Percentiles rank a stretch among this genome's conserved stretches.
Evolutionary conservation across 306 rosid species (phyloP).

Genomic region (Astragalus membranaceus): DNA sequence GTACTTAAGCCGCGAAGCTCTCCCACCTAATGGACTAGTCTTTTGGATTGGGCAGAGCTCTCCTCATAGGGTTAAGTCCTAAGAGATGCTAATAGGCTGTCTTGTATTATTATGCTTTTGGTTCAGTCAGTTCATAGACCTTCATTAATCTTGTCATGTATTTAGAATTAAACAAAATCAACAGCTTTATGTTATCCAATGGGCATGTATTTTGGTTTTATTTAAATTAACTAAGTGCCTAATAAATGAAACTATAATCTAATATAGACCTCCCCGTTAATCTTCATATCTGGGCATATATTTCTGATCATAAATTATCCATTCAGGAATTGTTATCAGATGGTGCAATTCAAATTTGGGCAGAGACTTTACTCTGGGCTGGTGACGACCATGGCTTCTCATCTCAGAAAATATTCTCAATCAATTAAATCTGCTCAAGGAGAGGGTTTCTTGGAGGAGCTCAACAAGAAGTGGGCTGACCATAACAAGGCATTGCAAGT

Average conservation of each 20-base stretch:
- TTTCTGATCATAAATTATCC: slow-evolving; percentile 12
- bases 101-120: not conserved
- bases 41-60: too few relatives aligned
- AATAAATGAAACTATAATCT: not conserved
- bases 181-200: not conserved
- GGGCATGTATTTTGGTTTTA: not conserved
- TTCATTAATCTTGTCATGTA: not conserved
- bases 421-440: slow-evolving; percentile 52
- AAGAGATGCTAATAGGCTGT: slow-evolving; percentile 2
- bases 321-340: slow-evolving; percentile 51
- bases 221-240: not conserved
- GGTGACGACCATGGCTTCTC: slow-evolving; percentile 39
- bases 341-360: slow-evolving; percentile 51
- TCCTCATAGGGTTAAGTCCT: too few relatives aligned
- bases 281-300: not conserved
- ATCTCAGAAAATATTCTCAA: slow-evolving; percentile 35
- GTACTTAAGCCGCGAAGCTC: too few relatives aligned
- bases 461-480: slow-evolving; percentile 53
- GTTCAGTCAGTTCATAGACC: not conserved
- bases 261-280: not conserved
- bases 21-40: too few relatives aligned
- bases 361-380: slow-evolving; percentile 55
- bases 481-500: slow-evolving; percentile 54
- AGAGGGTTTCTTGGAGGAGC: slow-evolving; percentile 46
- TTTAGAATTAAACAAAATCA: not conserved